Evolutionary conservation across 371 early-diverging fungal species (phyloP).

Genomic region (Mucor saturninus): DNA sequence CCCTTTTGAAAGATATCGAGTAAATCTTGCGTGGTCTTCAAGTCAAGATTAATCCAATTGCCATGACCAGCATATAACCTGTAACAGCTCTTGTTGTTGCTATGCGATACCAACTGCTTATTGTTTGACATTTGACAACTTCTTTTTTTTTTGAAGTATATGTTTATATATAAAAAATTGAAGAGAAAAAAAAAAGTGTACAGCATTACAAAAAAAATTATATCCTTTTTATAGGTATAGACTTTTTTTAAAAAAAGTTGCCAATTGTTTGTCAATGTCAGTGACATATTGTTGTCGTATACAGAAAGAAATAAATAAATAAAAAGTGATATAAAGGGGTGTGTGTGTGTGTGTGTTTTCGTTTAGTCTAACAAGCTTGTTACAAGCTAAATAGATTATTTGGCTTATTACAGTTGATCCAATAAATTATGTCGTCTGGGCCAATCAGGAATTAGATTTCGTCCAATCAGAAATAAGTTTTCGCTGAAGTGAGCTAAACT

Average conservation of each 20-base stretch:
- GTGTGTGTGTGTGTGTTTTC: not conserved
- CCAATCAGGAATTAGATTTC: too few species aligned
- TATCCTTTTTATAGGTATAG: conserved; percentile 1
- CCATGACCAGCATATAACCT: conserved; percentile 51
- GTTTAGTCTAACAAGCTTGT: not conserved
- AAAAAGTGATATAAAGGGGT: conserved; percentile 14
- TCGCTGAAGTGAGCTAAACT: too few species aligned
- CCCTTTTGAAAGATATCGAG: conserved; percentile 38
- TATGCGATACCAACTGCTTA: conserved; percentile 3
- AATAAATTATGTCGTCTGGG: too few species aligned
- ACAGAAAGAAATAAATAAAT: not conserved
- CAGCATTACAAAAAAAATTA: not conserved
- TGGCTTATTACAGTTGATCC: not conserved
- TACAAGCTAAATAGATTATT: not conserved
- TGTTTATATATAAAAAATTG: not conserved
- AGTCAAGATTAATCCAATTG: conserved; percentile 46
- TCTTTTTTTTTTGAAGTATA: not conserved
- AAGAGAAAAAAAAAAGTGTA: conserved; percentile 10
- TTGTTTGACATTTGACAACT: not conserved
- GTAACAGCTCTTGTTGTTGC: conserved; percentile 27
- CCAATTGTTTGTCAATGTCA: conserved; percentile 24
- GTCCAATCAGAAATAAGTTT: too few species aligned
- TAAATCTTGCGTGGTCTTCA: conserved; percentile 42
- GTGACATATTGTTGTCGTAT: conserved; percentile 27
- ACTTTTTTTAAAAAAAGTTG: conserved; percentile 11